These are phyloP conservation scores for Yamadazyma tumulicola DNA, from an alignment of 805 yeast genomes.

Conservation along the genomic window DNA sequence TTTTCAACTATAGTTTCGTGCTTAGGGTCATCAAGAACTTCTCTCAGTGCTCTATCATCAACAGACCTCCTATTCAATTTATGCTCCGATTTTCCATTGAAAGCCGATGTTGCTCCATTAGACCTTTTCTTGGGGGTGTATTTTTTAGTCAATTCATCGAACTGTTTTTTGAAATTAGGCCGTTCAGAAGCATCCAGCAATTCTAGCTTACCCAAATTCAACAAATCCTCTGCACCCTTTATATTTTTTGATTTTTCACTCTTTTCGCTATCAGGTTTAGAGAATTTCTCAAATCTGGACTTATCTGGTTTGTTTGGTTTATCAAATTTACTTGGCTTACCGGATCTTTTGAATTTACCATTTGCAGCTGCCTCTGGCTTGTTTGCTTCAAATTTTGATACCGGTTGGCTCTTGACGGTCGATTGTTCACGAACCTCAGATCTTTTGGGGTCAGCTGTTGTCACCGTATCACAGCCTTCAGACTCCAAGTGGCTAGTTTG, in stretches of 20 bases:
- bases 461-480: neutral
- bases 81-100: too few species aligned
- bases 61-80: too few species aligned
- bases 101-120: too few species aligned
- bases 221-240: constrained; percentile 3
- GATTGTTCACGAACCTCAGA: neutral
- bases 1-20: neutral
- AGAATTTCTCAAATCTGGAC: neutral
- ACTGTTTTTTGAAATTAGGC: constrained; percentile 31
- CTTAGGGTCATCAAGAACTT: too few species aligned
- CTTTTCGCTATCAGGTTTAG: neutral
- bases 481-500: neutral
- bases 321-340: constrained; percentile 1
- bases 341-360: neutral
- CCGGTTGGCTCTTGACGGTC: constrained; percentile 3
- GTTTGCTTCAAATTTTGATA: constrained; percentile 3
- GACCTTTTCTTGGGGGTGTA: constrained; percentile 13
- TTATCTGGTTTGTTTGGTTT: neutral
- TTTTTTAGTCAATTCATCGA: constrained; percentile 22
- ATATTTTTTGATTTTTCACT: neutral
- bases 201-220: constrained; percentile 1
- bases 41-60: too few species aligned
- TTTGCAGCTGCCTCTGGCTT: neutral
- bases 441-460: neutral
- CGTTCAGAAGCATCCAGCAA: constrained; percentile 15